Conservation (phyloP, 2,329 filamentous ascomycete genomes). For the Fusarium circinatum region DNA sequence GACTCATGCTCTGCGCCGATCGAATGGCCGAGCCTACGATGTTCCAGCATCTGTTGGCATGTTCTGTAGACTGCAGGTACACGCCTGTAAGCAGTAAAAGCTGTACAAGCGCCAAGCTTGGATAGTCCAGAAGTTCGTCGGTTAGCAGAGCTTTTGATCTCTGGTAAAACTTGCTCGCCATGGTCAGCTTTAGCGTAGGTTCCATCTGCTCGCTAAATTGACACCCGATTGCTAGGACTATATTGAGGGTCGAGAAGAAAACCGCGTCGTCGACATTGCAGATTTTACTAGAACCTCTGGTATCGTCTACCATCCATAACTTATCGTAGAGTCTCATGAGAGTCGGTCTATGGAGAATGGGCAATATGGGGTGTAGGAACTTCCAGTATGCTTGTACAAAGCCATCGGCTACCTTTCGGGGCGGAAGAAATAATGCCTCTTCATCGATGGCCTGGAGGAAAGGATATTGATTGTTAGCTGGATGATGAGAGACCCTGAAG, state of each 20-base stretch:
- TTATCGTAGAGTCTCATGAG: background rate
- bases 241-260: background rate
- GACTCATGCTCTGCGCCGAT: background rate
- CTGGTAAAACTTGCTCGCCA: background rate
- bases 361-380: background rate
- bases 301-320: background rate
- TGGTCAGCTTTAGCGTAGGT: background rate
- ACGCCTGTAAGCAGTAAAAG: background rate
- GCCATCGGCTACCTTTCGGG: background rate
- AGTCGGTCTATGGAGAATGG: background rate
- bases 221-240: background rate
- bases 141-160: background rate
- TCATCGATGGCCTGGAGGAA: background rate
- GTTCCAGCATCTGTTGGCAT: background rate
- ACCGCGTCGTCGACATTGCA: background rate
- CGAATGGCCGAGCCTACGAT: background rate
- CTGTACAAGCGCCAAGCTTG: background rate
- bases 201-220: background rate
- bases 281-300: background rate
- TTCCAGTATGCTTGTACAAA: background rate
- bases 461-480: background rate
- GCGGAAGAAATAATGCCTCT: background rate
- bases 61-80: background rate
- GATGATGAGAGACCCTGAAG: background rate
- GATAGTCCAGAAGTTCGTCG: background rate